A percentile compares a stretch with the other conserved stretches of the same genome.
These are phyloP conservation scores for Malassezia nana DNA, from an alignment of 1,284 basidiomycete genomes.

Conservation along the genomic window DNA sequence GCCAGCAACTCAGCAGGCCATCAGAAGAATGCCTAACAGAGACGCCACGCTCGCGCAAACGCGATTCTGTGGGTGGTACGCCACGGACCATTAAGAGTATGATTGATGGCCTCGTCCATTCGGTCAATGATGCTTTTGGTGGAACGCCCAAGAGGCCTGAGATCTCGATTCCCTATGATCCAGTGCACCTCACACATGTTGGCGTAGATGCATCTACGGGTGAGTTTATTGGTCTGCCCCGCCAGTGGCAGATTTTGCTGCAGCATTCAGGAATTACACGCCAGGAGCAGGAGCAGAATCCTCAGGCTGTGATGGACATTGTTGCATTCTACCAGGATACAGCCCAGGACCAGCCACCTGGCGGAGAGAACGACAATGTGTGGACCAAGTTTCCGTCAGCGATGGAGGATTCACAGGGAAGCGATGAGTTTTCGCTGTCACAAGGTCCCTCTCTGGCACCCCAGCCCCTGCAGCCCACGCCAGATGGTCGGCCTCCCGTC, in stretches of 20 bases:
- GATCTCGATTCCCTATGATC: conserved; percentile 94
- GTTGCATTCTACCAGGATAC: conserved; percentile 92
- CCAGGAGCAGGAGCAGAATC: conserved; percentile 91
- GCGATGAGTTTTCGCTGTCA: not conserved
- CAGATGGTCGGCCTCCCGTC: not conserved
- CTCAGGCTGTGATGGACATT: conserved; percentile 95
- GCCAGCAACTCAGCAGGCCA: not conserved
- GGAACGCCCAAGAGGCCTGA: conserved; percentile 73
- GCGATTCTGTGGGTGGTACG: conserved; percentile 12
- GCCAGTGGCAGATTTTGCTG: conserved; percentile 96
- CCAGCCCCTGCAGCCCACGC: not conserved
- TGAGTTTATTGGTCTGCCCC: conserved; percentile 80
- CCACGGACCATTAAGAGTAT: conserved; percentile 42
- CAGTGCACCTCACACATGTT: conserved; percentile 98
- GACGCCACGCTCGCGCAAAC: not conserved
- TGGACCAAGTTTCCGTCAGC: conserved; percentile 48
- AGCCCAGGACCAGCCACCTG: conserved; percentile 34
- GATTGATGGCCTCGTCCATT: conserved; percentile 48
- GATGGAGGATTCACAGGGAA: conserved; percentile 17
- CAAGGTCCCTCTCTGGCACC: conserved; percentile 2
- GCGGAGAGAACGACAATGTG: conserved; percentile 37
- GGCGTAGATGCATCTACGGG: conserved; percentile 98
- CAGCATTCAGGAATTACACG: conserved; percentile 93
- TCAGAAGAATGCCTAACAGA: not conserved
- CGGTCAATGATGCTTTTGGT: conserved; percentile 51